Evolutionary conservation across 176 grass and related monocot genomes (phyloP).

Genomic region (Guadua angustifolia): DNA sequence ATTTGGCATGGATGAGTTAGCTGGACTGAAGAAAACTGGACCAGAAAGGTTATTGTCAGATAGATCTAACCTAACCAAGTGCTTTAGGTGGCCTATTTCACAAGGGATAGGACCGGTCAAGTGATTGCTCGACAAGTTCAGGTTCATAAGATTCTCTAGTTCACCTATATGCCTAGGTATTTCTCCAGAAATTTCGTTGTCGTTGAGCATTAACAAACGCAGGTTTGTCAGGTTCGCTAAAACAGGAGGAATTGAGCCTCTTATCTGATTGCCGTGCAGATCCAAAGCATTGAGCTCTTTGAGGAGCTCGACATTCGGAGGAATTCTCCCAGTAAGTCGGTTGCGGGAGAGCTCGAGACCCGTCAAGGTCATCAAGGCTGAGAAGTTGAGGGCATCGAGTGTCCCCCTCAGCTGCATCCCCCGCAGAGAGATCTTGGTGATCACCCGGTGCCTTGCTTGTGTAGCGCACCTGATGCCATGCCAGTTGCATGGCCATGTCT

Average conservation of each 20-base stretch:
- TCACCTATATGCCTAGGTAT: not conserved
- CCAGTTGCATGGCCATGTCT: not conserved
- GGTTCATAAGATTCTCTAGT: not conserved
- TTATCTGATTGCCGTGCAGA: not conserved
- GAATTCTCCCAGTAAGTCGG: not conserved
- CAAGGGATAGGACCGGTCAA: too few relatives aligned
- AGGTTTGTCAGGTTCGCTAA: not conserved
- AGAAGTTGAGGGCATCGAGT: not conserved
- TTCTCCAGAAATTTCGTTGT: not conserved
- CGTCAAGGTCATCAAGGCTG: not conserved
- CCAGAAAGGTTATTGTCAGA: too few relatives aligned
- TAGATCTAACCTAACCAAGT: too few relatives aligned
- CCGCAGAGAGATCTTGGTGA: not conserved
- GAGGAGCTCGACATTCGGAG: not conserved
- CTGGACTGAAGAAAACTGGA: too few relatives aligned
- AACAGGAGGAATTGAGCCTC: not conserved
- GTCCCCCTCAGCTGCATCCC: not conserved
- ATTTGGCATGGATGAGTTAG: too few relatives aligned
- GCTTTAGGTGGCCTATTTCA: too few relatives aligned
- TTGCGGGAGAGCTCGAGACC: not conserved
- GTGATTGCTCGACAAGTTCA: not conserved
- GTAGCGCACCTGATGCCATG: not conserved
- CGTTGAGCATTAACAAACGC: not conserved
- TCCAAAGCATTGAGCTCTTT: not conserved
- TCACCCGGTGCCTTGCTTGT: not conserved